Base-by-base conservation (phyloP, 2,329 filamentous ascomycete genomes). In the Fusarium verticillioides region DNA sequence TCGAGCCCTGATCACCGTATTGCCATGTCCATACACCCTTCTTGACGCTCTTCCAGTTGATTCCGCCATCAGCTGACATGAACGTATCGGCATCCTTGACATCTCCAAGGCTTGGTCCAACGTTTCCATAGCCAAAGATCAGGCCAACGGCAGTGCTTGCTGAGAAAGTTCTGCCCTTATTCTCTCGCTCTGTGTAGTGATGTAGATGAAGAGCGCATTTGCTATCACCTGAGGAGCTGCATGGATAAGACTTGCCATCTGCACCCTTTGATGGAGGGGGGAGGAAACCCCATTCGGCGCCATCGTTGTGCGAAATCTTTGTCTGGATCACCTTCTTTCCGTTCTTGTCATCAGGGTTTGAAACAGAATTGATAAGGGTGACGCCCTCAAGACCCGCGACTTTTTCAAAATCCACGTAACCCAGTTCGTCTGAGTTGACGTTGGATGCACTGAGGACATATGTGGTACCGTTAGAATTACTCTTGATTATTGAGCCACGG, bases 401-500 rank as follows among this genome's bases (percentile, higher is more conserved):
- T 85, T 97, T 98, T 81, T 99, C 96, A 82, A 97, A 99, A 80
- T 99, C 96, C 49, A 97, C 96, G 78, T 92, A 98, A 47, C 92
- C 95, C 4, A 81, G 76, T 18, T 87, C 84, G 79, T 98, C 91
- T 75, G 94, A 90, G 82, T 98, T 98, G 79, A 98, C 94, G 26
- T 90, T 90, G 54, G 89, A 86, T 30, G 96, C 87, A 81, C 94
- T 97, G 73, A 97, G 85, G 18, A 97, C 94, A 78, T 98, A 99
- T 4, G 93, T 96, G 2, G 96, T 99, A 60, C 96, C 96, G 79
- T 99, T 98, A 77, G 95, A 98, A 85, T 99, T 99, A 79, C 95
- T 98, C 89, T 98, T 99, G 83, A 99, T 90, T 76, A 99, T 94
- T 30, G 93, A 92, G 42, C 96, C 96, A 77, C 93, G 95, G 67